These are phyloP conservation scores for Gnomoniopsis sp. DNA, from an alignment of 2,329 filamentous ascomycete genomes.

Conservation along the genomic window DNA sequence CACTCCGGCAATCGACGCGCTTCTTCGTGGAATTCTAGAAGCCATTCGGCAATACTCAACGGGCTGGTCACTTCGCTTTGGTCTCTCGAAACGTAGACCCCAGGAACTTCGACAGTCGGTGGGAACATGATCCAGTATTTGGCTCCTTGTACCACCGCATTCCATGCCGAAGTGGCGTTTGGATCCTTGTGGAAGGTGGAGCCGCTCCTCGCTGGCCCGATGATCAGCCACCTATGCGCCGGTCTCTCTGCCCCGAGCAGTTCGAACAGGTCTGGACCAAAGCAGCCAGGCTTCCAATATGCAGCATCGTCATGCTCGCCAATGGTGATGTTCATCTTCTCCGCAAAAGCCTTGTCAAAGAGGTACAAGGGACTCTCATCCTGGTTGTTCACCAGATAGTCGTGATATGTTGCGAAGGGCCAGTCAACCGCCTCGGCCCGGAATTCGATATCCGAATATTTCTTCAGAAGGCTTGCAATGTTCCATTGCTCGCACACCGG, in stretches of 20 bases:
- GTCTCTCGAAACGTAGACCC: constrained; percentile 85
- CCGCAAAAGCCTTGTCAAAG: constrained; percentile 82
- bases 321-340: constrained; percentile 76
- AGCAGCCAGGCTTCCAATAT: constrained; percentile 81
- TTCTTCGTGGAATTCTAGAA: constrained; percentile 82
- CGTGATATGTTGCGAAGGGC: constrained; percentile 74
- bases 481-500: constrained; percentile 74
- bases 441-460: constrained; percentile 67
- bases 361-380: constrained; percentile 93
- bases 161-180: constrained; percentile 80
- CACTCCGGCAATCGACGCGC: constrained; percentile 75
- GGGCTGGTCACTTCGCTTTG: constrained; percentile 92
- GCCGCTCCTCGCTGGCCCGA: constrained; percentile 81
- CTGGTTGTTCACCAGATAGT: constrained; percentile 74
- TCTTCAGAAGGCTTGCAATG: constrained; percentile 60
- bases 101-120: constrained; percentile 72
- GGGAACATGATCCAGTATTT: constrained; percentile 99
- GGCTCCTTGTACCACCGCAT: constrained; percentile 81
- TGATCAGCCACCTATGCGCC: constrained; percentile 88
- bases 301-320: constrained; percentile 47
- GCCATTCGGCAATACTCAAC: constrained; percentile 94
- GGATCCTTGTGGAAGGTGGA: constrained; percentile 92
- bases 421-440: constrained; percentile 93
- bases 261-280: constrained; percentile 82
- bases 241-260: constrained; percentile 75